phyloP scores from a whole-genome alignment of 192 early-diverging fungal genomes.

The Mortierella alpina region DNA sequence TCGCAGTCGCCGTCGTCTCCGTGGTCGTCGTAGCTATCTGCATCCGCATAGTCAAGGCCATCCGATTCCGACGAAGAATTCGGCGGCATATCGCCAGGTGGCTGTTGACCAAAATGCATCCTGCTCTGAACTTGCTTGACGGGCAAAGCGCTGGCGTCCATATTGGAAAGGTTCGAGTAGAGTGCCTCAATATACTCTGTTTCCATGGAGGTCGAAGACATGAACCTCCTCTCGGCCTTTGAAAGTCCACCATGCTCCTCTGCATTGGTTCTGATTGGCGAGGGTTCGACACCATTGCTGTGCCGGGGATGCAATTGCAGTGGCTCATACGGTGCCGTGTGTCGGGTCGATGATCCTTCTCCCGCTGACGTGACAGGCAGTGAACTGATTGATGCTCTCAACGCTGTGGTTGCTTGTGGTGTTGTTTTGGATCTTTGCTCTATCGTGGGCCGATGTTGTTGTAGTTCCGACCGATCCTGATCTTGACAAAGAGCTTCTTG shows the following conservation, averaged over 20 bases:
- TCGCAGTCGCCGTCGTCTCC: slow-evolving; percentile 31
- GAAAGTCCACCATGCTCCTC: too few species aligned
- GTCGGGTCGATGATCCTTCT: too few species aligned
- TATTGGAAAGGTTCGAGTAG: slow-evolving; percentile 16
- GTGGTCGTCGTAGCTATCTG: slow-evolving; percentile 7
- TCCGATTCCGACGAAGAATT: slow-evolving; percentile 27
- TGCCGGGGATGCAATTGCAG: background rate
- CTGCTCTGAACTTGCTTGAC: background rate
- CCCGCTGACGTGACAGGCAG: too few species aligned
- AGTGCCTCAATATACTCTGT: slow-evolving; percentile 48
- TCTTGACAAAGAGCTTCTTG: background rate
- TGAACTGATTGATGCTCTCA: too few species aligned
- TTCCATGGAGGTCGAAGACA: slow-evolving; percentile 39
- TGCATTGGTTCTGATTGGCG: too few species aligned
- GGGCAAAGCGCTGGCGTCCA: too few species aligned
- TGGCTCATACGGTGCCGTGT: too few species aligned
- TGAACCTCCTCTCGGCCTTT: background rate
- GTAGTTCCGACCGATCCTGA: too few species aligned
- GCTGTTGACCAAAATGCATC: background rate
- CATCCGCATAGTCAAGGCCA: slow-evolving; percentile 22
- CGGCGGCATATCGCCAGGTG: background rate
- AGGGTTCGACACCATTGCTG: background rate
- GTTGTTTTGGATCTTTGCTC: too few species aligned
- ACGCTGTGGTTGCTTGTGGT: too few species aligned
- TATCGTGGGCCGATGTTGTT: too few species aligned